phyloP scores from a whole-genome alignment of 2,329 filamentous ascomycete genomes.

The Beauveria pseudobassiana region DNA sequence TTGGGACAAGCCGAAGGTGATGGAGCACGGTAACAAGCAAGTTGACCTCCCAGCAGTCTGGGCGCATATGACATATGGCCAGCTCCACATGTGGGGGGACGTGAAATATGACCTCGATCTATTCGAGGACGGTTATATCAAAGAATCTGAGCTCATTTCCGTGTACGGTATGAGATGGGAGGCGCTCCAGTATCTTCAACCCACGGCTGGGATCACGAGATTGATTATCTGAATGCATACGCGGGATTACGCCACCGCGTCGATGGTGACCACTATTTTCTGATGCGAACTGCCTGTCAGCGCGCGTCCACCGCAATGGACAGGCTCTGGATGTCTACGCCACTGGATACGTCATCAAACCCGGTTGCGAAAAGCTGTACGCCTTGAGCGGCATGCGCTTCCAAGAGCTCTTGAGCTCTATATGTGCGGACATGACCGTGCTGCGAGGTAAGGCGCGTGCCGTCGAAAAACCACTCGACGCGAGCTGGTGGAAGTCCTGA shows the following conservation, averaged over 20 bases:
- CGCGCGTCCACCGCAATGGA: slow-evolving; percentile 13
- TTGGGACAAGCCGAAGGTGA: too few species aligned
- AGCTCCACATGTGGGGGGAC: neutral
- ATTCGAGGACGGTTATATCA: neutral
- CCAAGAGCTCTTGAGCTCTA: neutral
- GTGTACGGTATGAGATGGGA: slow-evolving; percentile 13
- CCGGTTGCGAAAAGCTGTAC: neutral
- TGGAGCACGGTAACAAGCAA: too few species aligned
- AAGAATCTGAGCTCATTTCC: slow-evolving; percentile 8
- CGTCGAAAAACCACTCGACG: neutral
- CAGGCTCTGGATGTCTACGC: neutral
- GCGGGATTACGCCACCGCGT: slow-evolving; percentile 14
- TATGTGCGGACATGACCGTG: neutral
- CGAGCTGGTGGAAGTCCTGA: neutral
- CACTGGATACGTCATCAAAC: neutral
- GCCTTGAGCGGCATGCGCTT: neutral
- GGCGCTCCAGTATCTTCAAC: slow-evolving; percentile 6
- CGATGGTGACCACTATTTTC: neutral
- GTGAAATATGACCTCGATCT: neutral
- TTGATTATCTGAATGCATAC: slow-evolving; percentile 15
- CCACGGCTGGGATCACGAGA: slow-evolving; percentile 12
- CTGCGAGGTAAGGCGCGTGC: neutral
- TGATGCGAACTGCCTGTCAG: slow-evolving; percentile 13
- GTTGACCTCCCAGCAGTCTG: too few species aligned
- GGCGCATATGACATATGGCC: too few species aligned